Evolutionary conservation across 768 basidiomycete species (phyloP), one percentile per base, ranked within the genome.

Genomic region (Rhodocollybia butyracea): DNA sequence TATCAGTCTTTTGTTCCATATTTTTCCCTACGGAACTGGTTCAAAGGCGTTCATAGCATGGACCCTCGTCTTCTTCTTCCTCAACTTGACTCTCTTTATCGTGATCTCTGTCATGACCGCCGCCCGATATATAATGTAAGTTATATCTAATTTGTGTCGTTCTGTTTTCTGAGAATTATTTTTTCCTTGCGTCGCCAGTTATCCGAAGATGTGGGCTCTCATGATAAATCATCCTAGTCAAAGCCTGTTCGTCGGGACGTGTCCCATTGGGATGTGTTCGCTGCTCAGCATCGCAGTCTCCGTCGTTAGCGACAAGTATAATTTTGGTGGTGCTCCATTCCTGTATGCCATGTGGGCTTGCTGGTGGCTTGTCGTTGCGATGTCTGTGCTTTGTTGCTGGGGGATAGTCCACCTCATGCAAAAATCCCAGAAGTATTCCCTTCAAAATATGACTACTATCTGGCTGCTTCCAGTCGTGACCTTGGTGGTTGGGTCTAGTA

Each of bases 381-480:
- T 86, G 19, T 83, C 85, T 0, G 47, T 79, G 2, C 21, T 81
- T 29, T 84, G 84, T 61, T 82, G 78, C 54, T 84, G 86, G 71
- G 78, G 81, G 7, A 70, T 84, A 34, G 64, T 89, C 1, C 83
- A 90, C 59, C 64, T 80, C 50, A 90, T 91, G 89, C 89, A 83
- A 67, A 80, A 68, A 66, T 62, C 79, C 8, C 83, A 91, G 19
- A 70, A 73, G 5, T 85, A 90, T 63, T 68, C 81, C 0, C 62
- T 85, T 5, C 71, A 78, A 40, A 64, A 70, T 1, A 79, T 90
- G 78, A 83, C 83, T 0, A 70, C 84, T 22, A 66, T 76, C 21
- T 91, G 89, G 89, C 72, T 91, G 7, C 82, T 92, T 29, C 91
- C 91, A 0, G 80, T 89, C 11, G 85, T 92, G 3, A 82, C 89